Evolutionary conservation across 495 filamentous ascomycete genomes (phyloP).

Genomic region (Penicillium bialowiezense): DNA sequence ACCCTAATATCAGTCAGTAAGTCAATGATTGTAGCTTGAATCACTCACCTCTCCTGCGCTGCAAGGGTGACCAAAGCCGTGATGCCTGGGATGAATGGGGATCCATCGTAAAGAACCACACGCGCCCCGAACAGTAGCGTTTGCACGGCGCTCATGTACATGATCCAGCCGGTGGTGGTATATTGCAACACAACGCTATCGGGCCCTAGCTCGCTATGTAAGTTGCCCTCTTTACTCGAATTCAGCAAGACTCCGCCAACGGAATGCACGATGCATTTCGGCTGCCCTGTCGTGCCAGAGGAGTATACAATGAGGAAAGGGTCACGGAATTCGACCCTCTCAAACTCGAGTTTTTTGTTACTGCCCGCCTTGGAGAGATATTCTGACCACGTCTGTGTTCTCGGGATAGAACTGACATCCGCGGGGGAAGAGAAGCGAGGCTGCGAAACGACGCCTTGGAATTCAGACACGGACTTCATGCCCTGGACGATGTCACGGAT

Average conservation of each 20-base stretch:
- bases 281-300: constrained; percentile 74
- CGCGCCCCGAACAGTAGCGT: constrained; percentile 54
- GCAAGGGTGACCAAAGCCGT: constrained; percentile 57
- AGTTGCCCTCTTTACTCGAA: constrained; percentile 55
- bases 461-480: constrained; percentile 55
- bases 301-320: constrained; percentile 76
- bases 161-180: constrained; percentile 78
- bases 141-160: constrained; percentile 63
- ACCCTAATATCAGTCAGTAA: constrained; percentile 18
- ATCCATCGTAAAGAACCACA: constrained; percentile 71
- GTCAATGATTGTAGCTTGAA: background rate
- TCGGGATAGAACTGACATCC: constrained; percentile 56
- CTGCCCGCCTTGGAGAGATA: constrained; percentile 49
- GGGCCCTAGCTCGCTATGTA: constrained; percentile 54
- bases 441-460: constrained; percentile 62
- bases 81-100: constrained; percentile 66
- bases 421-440: constrained; percentile 57
- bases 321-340: constrained; percentile 47
- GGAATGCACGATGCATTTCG: constrained; percentile 76
- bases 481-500: constrained; percentile 64
- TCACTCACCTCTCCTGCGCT: constrained; percentile 56
- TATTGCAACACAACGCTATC: constrained; percentile 54
- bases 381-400: constrained; percentile 46
- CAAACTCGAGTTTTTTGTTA: constrained; percentile 47
- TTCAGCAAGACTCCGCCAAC: constrained; percentile 25